Conservation (phyloP, 2,329 filamentous ascomycete species). For the Ophiostoma australiae region DNA sequence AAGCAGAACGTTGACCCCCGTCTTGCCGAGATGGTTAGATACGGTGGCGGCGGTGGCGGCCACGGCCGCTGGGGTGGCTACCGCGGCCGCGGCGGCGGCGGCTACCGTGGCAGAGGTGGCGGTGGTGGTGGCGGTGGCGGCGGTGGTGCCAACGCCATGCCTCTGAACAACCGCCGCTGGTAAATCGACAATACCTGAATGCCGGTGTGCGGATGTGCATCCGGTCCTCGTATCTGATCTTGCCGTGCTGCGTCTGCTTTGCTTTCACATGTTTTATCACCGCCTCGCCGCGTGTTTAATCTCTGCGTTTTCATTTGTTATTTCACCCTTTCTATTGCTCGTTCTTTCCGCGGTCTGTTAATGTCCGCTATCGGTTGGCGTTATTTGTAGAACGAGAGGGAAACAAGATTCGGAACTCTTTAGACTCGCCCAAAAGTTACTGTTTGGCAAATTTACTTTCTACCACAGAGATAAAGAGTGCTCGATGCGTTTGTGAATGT, state of each 20-base stretch:
- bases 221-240: background rate
- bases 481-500: background rate
- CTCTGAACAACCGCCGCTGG: slow-evolving; percentile 49
- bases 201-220: background rate
- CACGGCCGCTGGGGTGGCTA: slow-evolving; percentile 60
- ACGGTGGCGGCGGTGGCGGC: slow-evolving; percentile 77
- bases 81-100: slow-evolving; percentile 53
- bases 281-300: background rate
- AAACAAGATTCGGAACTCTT: slow-evolving; percentile 20
- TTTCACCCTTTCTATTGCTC: background rate
- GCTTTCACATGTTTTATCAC: slow-evolving; percentile 11
- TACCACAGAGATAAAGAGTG: slow-evolving; percentile 17
- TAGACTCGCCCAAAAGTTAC: slow-evolving; percentile 17
- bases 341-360: background rate
- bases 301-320: background rate
- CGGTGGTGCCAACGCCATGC: slow-evolving; percentile 46
- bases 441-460: slow-evolving; percentile 20
- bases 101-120: slow-evolving; percentile 39
- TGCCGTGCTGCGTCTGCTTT: slow-evolving; percentile 2
- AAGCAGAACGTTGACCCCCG: slow-evolving; percentile 98
- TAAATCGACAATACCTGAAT: slow-evolving; percentile 32
- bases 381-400: slow-evolving; percentile 23
- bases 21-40: slow-evolving; percentile 92
- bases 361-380: slow-evolving; percentile 15
- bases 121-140: slow-evolving; percentile 34